Evolutionary conservation across 179 eudicot species (phyloP), one percentile per base, ranked within the genome.

Genomic region (Vitellaria paradoxa): DNA sequence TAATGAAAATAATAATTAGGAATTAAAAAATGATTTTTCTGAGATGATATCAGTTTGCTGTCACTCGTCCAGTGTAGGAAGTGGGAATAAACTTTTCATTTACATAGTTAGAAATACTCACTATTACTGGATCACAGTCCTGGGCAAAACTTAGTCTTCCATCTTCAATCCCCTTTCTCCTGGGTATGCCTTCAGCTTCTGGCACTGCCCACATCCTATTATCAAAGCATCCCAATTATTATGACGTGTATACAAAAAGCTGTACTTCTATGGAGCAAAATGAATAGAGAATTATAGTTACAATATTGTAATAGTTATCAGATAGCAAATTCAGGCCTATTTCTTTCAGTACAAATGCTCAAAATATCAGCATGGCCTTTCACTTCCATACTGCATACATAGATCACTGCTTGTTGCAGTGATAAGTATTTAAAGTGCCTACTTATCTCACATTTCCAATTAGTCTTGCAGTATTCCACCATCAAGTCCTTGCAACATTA

Each of bases 151-250:
- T 79, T 57, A 85, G 88, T 82, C 86, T 84, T 57, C 84, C 85
- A 11, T 82, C 84, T 79, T 87, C 90, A 67, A 83, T 82, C 20
- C 82, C 80, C n/a, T 80, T 82, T 66, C 84, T 81, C 78, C 87
- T 82, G 10, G 87, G 77, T 68, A 83, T 77, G 65, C 79, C 84
- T 69, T 81, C 84, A 61, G 88, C 89, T 82, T 88, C 94, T 42
- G 92, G 92, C 75, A 82, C 86, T 18, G 85, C 56, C 86, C 88
- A 89, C 80, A 88, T 82, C 74, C 90, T 88, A 76, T 49, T 70
- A 74, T 70, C 63, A 79, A 56, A 30, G 15, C 40, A n/a, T 56
- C 50, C 60, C 18, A 6, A 57, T 46, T 53, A 73, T 23, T 11
- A 26, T 42, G 30, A 42, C 42, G 59, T 40, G 15, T 20, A 53